These are phyloP conservation scores for Boletus insuetus DNA, from an alignment of 768 basidiomycete species.

Conservation along the genomic window DNA sequence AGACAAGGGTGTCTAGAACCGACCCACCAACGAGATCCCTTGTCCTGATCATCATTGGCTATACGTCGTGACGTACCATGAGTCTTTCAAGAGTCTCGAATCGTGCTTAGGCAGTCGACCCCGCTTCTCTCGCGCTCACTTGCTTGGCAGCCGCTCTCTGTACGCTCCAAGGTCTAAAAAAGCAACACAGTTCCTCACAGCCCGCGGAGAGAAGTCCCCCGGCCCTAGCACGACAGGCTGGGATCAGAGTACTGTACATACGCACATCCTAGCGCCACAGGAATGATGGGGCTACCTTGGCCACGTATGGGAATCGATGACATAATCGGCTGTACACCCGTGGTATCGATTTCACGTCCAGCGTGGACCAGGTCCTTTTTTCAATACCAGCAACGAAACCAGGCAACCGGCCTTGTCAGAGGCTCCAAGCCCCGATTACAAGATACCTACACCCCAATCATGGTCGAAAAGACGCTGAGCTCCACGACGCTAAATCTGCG, in stretches of 20 bases:
- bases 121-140: background rate
- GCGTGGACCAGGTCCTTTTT: background rate
- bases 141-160: background rate
- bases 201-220: background rate
- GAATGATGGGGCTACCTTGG: conserved; percentile 8
- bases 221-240: background rate
- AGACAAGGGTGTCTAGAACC: conserved; percentile 4
- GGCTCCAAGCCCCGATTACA: too few relatives aligned
- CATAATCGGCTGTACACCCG: conserved; percentile 8
- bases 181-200: background rate
- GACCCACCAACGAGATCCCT: background rate
- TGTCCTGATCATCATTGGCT: too few relatives aligned
- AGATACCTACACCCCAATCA: background rate
- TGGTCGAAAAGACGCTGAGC: conserved; percentile 52
- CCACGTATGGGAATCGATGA: conserved; percentile 19
- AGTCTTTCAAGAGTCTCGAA: background rate
- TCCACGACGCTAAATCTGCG: conserved; percentile 61
- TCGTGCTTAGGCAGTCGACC: background rate
- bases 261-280: conserved; percentile 8
- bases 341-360: too few relatives aligned
- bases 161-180: too few relatives aligned
- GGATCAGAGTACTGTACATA: background rate
- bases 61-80: conserved; percentile 6
- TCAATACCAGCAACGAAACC: background rate
- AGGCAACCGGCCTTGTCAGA: too few relatives aligned